These are phyloP conservation scores for Suhomyces yuchorum DNA, from an alignment of 1,139 yeast genomes.

Conservation along the genomic window DNA sequence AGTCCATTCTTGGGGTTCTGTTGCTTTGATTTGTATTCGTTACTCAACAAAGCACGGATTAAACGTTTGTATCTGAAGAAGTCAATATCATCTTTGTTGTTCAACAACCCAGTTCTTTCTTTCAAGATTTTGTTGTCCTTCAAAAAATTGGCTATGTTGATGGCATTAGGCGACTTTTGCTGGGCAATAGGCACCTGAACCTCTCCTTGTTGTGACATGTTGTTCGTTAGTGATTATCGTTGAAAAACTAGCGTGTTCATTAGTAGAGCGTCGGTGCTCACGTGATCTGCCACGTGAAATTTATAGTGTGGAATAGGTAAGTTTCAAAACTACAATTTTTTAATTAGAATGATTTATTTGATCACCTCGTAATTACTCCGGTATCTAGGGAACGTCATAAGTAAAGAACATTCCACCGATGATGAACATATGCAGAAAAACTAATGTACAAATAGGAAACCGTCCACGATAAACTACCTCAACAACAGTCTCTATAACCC, in stretches of 20 bases:
- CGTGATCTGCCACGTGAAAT: neutral
- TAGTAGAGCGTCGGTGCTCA: neutral
- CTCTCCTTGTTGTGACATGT: slow-evolving; percentile 17
- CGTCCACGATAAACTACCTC: slow-evolving; percentile 5
- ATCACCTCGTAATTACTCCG: slow-evolving; percentile 4
- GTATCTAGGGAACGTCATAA: slow-evolving; percentile 17
- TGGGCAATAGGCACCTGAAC: slow-evolving; percentile 20
- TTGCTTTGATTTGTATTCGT: slow-evolving; percentile 64
- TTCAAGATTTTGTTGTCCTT: slow-evolving; percentile 68
- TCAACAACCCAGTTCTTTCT: slow-evolving; percentile 76
- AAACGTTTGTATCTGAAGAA: slow-evolving; percentile 89
- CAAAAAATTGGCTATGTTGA: slow-evolving; percentile 70
- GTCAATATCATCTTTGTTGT: slow-evolving; percentile 66
- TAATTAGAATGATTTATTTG: neutral
- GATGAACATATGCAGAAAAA: slow-evolving; percentile 16
- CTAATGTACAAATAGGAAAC: slow-evolving; percentile 17
- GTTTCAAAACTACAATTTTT: neutral
- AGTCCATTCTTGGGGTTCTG: slow-evolving; percentile 55
- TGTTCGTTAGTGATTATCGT: neutral
- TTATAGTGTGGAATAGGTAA: too few species aligned
- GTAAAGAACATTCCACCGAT: slow-evolving; percentile 14
- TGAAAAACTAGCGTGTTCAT: slow-evolving; percentile 14
- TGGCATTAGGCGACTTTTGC: slow-evolving; percentile 35
- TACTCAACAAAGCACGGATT: slow-evolving; percentile 72
- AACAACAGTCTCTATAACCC: slow-evolving; percentile 37